Evolutionary conservation across 225 moss, liverwort and hornwort species (phyloP).

Genomic region (Physcomitrium patens): DNA sequence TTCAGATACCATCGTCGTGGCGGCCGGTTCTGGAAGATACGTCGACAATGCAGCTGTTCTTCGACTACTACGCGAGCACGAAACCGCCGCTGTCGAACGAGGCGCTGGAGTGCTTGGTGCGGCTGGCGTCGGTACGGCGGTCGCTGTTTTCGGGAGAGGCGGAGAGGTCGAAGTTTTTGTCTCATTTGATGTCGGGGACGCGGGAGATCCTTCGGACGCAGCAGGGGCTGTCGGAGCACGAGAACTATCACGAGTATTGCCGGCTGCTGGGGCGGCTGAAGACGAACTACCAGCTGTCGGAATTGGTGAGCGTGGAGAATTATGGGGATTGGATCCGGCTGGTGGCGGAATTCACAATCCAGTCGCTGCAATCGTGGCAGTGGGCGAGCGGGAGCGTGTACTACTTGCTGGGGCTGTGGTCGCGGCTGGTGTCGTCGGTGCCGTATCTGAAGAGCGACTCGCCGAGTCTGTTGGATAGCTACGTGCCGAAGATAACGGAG

Average conservation of each 20-base stretch:
- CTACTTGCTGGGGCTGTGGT: conserved; percentile 69
- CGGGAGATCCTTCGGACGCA: conserved; percentile 62
- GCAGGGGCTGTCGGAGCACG: conserved; percentile 71
- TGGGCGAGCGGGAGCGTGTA: conserved; percentile 77
- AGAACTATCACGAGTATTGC: conserved; percentile 72
- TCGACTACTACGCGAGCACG: conserved; percentile 66
- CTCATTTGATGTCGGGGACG: conserved; percentile 57
- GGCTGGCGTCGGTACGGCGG: conserved; percentile 60
- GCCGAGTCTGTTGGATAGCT: conserved; percentile 69
- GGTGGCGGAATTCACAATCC: conserved; percentile 70
- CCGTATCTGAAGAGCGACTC: conserved; percentile 72
- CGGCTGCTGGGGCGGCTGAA: conserved; percentile 61
- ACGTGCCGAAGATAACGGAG: conserved; percentile 66
- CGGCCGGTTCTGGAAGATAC: conserved; percentile 62
- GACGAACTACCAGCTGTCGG: conserved; percentile 69
- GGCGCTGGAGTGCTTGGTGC: conserved; percentile 61
- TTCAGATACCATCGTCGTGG: conserved; percentile 70
- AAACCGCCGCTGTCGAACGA: conserved; percentile 68
- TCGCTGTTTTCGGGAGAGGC: conserved; percentile 64
- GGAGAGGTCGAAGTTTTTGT: conserved; percentile 61
- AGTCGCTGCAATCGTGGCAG: conserved; percentile 69
- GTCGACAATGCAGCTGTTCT: conserved; percentile 69
- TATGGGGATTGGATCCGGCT: conserved; percentile 69
- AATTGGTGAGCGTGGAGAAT: conserved; percentile 67
- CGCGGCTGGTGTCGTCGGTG: conserved; percentile 65